These are phyloP conservation scores for Tuber magnatum DNA, from an alignment of 495 filamentous ascomycete genomes.

Conservation along the genomic window DNA sequence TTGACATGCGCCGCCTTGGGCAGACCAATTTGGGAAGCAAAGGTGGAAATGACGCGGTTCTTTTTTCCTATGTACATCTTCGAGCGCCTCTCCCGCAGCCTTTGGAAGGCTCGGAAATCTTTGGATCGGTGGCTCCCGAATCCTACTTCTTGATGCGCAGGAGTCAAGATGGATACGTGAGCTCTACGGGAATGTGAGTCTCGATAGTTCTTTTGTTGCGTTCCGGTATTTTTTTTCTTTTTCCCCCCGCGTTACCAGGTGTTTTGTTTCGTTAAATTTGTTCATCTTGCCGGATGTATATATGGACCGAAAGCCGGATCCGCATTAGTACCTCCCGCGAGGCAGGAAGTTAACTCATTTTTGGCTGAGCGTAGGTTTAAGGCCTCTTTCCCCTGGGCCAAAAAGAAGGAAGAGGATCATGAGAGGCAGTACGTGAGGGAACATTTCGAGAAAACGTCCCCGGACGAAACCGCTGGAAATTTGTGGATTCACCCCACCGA, in stretches of 20 bases:
- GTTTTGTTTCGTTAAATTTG: not conserved
- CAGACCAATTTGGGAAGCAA: conserved; percentile 86
- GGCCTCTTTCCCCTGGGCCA: conserved; percentile 91
- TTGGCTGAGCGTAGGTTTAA: conserved; percentile 57
- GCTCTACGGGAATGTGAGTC: conserved; percentile 80
- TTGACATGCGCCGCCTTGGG: conserved; percentile 76
- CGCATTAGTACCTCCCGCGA: not conserved
- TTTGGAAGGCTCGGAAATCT: conserved; percentile 80
- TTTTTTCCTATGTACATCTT: conserved; percentile 93
- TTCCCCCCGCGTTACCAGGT: not conserved
- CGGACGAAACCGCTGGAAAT: conserved; percentile 91
- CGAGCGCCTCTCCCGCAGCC: conserved; percentile 83
- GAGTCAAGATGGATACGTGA: conserved; percentile 87
- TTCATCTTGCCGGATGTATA: not conserved
- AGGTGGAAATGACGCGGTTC: conserved; percentile 54
- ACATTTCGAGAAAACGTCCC: conserved; percentile 62
- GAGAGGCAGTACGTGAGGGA: conserved; percentile 83
- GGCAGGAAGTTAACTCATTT: conserved; percentile 20
- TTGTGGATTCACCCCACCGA: conserved; percentile 85
- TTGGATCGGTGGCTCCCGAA: conserved; percentile 67
- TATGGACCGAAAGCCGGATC: not conserved
- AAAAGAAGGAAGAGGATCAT: conserved; percentile 68
- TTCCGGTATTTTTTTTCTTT: not conserved
- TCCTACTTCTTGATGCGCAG: conserved; percentile 97
- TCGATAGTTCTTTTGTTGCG: conserved; percentile 10